Conservation (phyloP, 2,329 filamentous ascomycete species). For the Madurella fahalii region DNA sequence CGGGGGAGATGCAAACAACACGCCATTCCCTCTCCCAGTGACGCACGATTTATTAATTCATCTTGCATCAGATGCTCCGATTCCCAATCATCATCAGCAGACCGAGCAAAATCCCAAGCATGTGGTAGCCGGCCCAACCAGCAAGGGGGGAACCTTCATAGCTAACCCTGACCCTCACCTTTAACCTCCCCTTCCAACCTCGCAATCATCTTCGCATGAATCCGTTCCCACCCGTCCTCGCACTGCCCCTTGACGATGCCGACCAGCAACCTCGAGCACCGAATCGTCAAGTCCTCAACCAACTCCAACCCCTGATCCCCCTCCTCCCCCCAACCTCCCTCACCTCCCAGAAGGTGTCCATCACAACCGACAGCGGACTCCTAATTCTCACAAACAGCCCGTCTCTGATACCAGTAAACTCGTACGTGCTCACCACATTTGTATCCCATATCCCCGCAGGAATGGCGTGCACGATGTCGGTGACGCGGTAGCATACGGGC, state of each 20-base stretch:
- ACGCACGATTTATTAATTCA: background rate
- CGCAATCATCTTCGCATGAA: constrained; percentile 46
- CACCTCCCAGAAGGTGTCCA: constrained; percentile 51
- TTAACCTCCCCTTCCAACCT: constrained; percentile 34
- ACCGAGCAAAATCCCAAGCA: background rate
- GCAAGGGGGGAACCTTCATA: background rate
- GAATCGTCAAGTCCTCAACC: constrained; percentile 48
- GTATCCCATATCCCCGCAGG: constrained; percentile 54
- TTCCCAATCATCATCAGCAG: background rate
- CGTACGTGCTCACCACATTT: constrained; percentile 50
- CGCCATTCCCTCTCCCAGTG: background rate
- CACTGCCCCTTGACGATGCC: constrained; percentile 48
- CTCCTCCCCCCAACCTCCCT: constrained; percentile 29
- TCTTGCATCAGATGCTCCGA: background rate
- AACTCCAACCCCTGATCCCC: constrained; percentile 35
- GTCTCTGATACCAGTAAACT: constrained; percentile 47
- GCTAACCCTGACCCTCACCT: background rate
- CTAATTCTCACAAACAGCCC: constrained; percentile 50
- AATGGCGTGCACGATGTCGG: constrained; percentile 47
- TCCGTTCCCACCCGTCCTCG: constrained; percentile 46
- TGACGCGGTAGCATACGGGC: constrained; percentile 41
- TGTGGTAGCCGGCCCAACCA: background rate
- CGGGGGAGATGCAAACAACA: background rate
- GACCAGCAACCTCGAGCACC: constrained; percentile 47
- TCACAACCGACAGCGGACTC: constrained; percentile 47